Evolutionary conservation across 768 basidiomycete genomes (phyloP).

Genomic region (Macrolepiota dolichaula): DNA sequence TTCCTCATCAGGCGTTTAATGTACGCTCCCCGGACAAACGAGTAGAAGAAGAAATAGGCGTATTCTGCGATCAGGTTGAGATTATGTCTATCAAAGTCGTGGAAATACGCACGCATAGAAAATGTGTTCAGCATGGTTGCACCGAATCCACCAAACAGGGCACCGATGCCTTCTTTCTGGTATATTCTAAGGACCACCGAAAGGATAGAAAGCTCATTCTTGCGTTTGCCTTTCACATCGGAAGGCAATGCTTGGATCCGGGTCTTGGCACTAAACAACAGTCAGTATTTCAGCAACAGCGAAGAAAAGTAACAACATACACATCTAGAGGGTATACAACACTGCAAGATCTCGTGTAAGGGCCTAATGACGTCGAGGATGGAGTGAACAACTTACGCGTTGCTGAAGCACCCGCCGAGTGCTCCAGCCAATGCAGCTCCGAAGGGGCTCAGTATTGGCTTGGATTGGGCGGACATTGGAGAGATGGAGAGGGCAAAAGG

Average conservation of each 20-base stretch:
- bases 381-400: conserved; percentile 61
- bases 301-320: conserved; percentile 40
- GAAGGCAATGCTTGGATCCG: conserved; percentile 80
- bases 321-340: conserved; percentile 95
- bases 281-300: background rate
- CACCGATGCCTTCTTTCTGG: conserved; percentile 75
- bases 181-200: conserved; percentile 68
- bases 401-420: conserved; percentile 88
- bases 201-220: conserved; percentile 56
- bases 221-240: conserved; percentile 44
- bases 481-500: conserved; percentile 11
- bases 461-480: conserved; percentile 48
- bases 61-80: conserved; percentile 59
- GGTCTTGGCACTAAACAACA: conserved; percentile 74
- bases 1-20: conserved; percentile 63
- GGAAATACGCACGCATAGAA: conserved; percentile 76
- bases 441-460: conserved; percentile 77
- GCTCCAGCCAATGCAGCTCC: conserved; percentile 91
- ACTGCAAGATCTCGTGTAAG: conserved; percentile 33
- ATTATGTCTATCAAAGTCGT: conserved; percentile 6
- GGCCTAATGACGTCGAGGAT: conserved; percentile 2
- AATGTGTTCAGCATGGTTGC: conserved; percentile 99
- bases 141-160: conserved; percentile 87
- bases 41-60: conserved; percentile 99
- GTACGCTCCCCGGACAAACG: conserved; percentile 82